A percentile compares a stretch with the other conserved stretches of the same genome.
These are phyloP conservation scores for Musa acuminata DNA, from an alignment of 176 grass and related monocot genomes.

Conservation along the genomic window DNA sequence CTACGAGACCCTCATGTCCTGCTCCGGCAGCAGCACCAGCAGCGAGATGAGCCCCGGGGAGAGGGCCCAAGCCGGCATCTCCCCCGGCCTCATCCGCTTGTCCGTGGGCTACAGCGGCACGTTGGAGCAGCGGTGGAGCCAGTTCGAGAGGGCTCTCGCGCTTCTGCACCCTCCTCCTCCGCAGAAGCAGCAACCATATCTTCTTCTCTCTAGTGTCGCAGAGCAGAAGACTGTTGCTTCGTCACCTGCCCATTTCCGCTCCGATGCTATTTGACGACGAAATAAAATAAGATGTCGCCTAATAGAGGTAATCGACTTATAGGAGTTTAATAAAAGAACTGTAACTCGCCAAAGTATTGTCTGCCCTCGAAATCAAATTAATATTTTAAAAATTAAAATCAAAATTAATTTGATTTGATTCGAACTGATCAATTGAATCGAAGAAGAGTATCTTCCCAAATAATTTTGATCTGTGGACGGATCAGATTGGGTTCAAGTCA, in stretches of 20 bases:
- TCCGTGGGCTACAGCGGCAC: constrained; percentile 81
- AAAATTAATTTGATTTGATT: too few species aligned
- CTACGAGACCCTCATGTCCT: constrained; percentile 96
- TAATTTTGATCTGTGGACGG: too few species aligned
- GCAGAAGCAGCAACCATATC: constrained; percentile 5
- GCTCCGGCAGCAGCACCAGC: constrained; percentile 84
- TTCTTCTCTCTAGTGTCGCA: constrained; percentile 7
- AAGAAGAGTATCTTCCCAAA: too few species aligned
- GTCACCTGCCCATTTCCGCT: constrained; percentile 1
- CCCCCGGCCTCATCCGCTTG: constrained; percentile 69
- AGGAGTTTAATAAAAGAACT: too few species aligned
- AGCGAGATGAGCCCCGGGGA: constrained; percentile 81
- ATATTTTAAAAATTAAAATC: too few species aligned
- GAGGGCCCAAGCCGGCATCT: constrained; percentile 52
- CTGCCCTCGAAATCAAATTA: too few species aligned
- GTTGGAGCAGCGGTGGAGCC: constrained; percentile 77
- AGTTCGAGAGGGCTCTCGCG: constrained; percentile 68
- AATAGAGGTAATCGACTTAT: too few species aligned
- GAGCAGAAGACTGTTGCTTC: constrained; percentile 8
- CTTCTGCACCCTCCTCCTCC: constrained; percentile 33
- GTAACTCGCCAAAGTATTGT: too few species aligned
- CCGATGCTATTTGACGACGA: neutral
- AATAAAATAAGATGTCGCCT: too few species aligned
- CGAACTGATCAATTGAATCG: too few species aligned
- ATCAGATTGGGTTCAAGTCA: too few species aligned